Evolutionary conservation across 768 basidiomycete genomes (phyloP).

Genomic region (Lentinula lateritia): DNA sequence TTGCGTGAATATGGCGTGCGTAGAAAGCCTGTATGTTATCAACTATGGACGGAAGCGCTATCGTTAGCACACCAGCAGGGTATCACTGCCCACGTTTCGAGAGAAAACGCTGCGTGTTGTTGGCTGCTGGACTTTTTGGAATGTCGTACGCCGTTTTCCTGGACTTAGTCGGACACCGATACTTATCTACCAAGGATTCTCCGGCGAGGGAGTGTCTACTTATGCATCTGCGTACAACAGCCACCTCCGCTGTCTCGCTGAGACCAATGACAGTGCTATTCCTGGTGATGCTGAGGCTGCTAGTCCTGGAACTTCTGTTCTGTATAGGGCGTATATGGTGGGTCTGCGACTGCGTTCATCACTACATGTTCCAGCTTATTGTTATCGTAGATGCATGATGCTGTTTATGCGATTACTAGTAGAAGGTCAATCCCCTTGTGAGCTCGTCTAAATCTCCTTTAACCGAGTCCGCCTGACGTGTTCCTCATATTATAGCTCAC

Average conservation of each 20-base stretch:
- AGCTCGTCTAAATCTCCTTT: neutral
- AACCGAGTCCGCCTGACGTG: no score
- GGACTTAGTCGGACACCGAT: no score
- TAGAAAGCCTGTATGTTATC: neutral
- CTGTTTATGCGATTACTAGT: neutral
- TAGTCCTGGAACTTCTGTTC: neutral
- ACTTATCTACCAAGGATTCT: no score
- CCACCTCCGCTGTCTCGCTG: no score
- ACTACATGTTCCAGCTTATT: no score
- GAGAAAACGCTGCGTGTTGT: neutral
- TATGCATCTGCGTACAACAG: no score
- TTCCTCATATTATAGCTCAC: no score
- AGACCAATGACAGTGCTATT: no score
- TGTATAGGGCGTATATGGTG: neutral
- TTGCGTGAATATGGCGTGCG: neutral
- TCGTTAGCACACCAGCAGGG: neutral
- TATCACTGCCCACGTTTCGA: neutral
- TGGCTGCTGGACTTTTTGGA: neutral
- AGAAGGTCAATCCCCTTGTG: neutral
- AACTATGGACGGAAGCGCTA: neutral
- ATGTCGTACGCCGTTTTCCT: no score
- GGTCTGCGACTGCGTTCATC: neutral
- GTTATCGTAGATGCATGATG: neutral
- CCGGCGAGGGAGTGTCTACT: no score
- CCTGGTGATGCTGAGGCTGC: no score